Percentiles rank a stretch among this genome's conserved stretches.
phyloP scores from a whole-genome alignment of 345 rosid genomes.

The Melaleuca quinquenervia region DNA sequence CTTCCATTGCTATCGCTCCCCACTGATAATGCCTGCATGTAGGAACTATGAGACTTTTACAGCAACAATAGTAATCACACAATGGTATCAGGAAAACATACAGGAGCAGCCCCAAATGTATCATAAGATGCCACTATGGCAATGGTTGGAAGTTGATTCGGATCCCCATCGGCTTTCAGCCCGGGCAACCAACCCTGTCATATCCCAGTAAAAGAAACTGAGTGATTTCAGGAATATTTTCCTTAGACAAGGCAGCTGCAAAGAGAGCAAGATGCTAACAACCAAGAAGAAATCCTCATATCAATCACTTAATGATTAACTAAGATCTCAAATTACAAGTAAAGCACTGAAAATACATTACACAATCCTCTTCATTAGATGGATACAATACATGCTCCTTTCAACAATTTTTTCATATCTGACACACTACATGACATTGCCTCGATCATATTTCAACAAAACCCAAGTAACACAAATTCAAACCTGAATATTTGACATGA shows the following conservation, averaged over 20 bases:
- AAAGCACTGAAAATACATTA: background rate
- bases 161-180: constrained; percentile 75
- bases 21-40: constrained; percentile 73
- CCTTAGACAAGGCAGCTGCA: background rate
- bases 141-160: constrained; percentile 85
- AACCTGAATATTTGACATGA: constrained; percentile 84
- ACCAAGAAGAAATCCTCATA: background rate
- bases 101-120: constrained; percentile 97
- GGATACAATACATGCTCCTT: background rate
- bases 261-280: background rate
- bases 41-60: constrained; percentile 4
- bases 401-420: background rate
- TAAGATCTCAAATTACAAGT: background rate
- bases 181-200: constrained; percentile 96
- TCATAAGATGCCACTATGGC: constrained; percentile 95
- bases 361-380: background rate
- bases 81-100: constrained; percentile 20
- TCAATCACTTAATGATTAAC: background rate
- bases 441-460: background rate
- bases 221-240: background rate
- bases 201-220: constrained; percentile 1
- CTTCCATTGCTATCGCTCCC: constrained; percentile 99
- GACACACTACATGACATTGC: background rate
- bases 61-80: background rate
- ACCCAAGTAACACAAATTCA: background rate